These are phyloP conservation scores for Coemansia sp. DNA, from an alignment of 192 early-diverging fungal genomes.

Conservation along the genomic window DNA sequence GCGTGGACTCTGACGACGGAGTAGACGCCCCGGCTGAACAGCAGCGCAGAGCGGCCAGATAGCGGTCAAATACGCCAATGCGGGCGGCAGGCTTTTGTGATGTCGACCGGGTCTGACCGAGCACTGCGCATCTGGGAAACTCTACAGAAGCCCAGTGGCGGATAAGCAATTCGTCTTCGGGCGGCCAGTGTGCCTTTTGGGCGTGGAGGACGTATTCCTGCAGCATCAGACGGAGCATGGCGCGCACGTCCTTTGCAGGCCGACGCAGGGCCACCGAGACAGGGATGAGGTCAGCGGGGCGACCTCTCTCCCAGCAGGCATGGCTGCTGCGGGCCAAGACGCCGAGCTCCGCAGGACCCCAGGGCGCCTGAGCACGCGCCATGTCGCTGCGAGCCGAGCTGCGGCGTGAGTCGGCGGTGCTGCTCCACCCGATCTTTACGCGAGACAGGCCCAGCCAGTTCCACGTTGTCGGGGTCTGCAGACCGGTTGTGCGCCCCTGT, in stretches of 20 bases:
- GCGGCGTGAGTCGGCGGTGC: too few species aligned
- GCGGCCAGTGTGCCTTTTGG: constrained; percentile 22
- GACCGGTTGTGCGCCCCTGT: background rate
- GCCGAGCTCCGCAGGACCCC: constrained; percentile 12
- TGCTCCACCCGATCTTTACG: background rate
- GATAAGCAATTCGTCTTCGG: constrained; percentile 8
- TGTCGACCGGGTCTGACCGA: constrained; percentile 2
- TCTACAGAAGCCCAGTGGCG: constrained; percentile 26
- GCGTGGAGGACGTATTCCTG: constrained; percentile 26
- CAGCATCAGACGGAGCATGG: constrained; percentile 38
- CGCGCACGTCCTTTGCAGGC: constrained; percentile 10
- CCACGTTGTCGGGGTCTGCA: background rate
- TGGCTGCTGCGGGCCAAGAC: constrained; percentile 15
- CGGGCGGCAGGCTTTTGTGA: too few species aligned
- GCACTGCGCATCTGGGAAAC: constrained; percentile 28
- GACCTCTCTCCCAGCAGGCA: constrained; percentile 23
- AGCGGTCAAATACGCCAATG: too few species aligned
- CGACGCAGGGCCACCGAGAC: constrained; percentile 13
- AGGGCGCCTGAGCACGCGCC: constrained; percentile 3
- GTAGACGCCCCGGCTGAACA: too few species aligned
- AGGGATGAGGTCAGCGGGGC: constrained; percentile 8
- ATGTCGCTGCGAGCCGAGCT: background rate
- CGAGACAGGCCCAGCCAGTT: background rate
- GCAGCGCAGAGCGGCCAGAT: too few species aligned
- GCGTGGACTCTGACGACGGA: too few species aligned